These are phyloP conservation scores for Coniochaeta sp. DNA, from an alignment of 2,329 filamentous ascomycete species.

Conservation along the genomic window DNA sequence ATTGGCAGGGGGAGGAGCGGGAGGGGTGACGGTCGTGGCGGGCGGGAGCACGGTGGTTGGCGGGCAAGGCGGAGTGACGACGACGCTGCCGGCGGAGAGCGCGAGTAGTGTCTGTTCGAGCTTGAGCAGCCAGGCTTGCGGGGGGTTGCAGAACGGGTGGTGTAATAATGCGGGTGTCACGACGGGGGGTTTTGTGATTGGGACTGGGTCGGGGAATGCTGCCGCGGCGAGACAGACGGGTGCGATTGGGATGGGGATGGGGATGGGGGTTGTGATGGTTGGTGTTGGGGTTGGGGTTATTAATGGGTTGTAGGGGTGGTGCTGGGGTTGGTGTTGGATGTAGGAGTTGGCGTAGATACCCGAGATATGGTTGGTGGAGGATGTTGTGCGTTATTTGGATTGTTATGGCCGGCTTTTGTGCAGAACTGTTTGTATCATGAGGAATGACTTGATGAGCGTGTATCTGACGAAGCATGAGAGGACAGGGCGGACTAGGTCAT, in stretches of 20 bases:
- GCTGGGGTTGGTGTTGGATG: not conserved
- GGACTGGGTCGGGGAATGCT: constrained; percentile 16
- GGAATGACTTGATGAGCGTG: too few relatives aligned
- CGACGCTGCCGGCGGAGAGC: constrained; percentile 32
- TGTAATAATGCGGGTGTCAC: constrained; percentile 26
- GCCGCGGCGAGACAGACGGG: constrained; percentile 6
- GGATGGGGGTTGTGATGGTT: too few relatives aligned
- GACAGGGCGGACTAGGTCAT: too few relatives aligned
- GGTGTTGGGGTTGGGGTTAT: not conserved
- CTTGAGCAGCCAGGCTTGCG: constrained; percentile 45
- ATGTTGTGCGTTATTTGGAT: too few relatives aligned
- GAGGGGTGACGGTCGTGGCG: constrained; percentile 47
- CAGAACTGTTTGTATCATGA: too few relatives aligned
- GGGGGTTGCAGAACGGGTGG: constrained; percentile 30
- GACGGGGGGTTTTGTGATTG: constrained; percentile 17
- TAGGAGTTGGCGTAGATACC: not conserved
- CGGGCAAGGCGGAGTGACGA: constrained; percentile 18
- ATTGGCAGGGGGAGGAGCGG: constrained; percentile 24
- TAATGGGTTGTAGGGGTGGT: not conserved
- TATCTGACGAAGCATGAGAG: too few relatives aligned
- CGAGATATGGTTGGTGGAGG: not conserved
- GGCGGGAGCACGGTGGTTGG: constrained; percentile 37
- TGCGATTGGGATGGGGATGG: not conserved
- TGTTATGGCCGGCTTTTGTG: not conserved
- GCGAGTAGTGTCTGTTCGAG: constrained; percentile 50